Conservation (phyloP, 2,329 filamentous ascomycete species). For the Colletotrichum liaoningense region DNA sequence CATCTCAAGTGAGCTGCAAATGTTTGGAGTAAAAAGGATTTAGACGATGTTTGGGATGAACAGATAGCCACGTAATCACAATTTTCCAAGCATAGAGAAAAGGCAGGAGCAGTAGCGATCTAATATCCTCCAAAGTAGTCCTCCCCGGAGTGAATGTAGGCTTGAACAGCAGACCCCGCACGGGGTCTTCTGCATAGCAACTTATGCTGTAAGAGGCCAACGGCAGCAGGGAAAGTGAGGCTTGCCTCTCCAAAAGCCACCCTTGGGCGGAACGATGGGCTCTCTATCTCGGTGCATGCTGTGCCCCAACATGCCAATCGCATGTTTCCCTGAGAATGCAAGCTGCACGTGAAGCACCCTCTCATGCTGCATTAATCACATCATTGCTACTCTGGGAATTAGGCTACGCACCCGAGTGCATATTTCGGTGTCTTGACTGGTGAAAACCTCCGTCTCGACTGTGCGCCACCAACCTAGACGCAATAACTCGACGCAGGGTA, state of each 20-base stretch:
- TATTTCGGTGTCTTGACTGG: background rate
- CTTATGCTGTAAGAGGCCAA: background rate
- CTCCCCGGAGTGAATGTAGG: background rate
- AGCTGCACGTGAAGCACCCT: background rate
- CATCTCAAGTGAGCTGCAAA: no score
- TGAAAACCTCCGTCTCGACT: background rate
- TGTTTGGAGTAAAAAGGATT: no score
- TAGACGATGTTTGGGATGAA: no score
- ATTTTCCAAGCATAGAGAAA: background rate
- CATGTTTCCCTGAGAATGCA: background rate
- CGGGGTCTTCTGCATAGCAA: background rate
- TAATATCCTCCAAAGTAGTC: background rate
- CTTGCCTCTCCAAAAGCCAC: background rate
- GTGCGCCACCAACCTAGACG: background rate
- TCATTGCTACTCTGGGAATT: background rate
- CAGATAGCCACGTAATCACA: no score
- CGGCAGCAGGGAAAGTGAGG: background rate
- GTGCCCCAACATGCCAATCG: background rate
- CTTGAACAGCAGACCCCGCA: background rate
- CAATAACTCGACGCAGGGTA: background rate
- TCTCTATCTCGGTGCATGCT: background rate
- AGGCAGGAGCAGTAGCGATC: background rate
- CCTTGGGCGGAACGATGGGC: background rate
- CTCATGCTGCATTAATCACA: background rate
- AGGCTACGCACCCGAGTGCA: background rate